These are phyloP conservation scores for Nasturtium officinale DNA, from an alignment of 345 rosid genomes.

Conservation along the genomic window DNA sequence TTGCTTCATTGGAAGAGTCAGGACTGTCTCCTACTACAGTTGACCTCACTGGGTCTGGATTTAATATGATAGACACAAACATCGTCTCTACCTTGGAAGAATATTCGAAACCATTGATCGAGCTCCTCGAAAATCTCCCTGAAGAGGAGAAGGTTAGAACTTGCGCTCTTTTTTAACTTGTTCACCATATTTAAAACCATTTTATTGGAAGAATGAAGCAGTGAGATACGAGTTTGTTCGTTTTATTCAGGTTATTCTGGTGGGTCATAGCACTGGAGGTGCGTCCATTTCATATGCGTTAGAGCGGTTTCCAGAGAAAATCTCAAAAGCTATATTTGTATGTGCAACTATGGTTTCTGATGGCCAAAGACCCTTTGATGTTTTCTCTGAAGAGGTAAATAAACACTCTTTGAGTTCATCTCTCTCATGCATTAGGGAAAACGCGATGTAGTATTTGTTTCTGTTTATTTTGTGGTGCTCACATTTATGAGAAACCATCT, in stretches of 20 bases:
- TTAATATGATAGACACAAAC: constrained; percentile 69
- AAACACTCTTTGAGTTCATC: constrained; percentile 3
- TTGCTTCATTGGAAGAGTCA: constrained; percentile 81
- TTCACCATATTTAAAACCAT: background rate
- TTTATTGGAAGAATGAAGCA: background rate
- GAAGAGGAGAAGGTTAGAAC: constrained; percentile 81
- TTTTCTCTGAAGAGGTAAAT: constrained; percentile 86
- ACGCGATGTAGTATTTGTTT: background rate
- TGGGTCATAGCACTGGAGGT: constrained; percentile 92
- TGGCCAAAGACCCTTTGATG: constrained; percentile 93
- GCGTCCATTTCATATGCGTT: constrained; percentile 82
- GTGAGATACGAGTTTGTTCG: background rate
- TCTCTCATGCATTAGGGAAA: background rate
- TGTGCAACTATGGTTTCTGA: constrained; percentile 90
- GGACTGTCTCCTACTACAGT: constrained; percentile 72
- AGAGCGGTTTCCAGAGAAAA: constrained; percentile 76
- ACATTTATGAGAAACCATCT: constrained; percentile 10
- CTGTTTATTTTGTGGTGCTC: background rate
- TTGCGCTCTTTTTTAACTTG: background rate
- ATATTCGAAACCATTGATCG: constrained; percentile 77
- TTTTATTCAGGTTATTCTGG: constrained; percentile 70
- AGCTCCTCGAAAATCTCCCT: constrained; percentile 63
- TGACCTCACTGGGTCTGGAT: constrained; percentile 88
- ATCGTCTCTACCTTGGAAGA: constrained; percentile 70
- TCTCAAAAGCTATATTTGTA: constrained; percentile 79